phyloP scores from a whole-genome alignment of 345 rosid genomes.

The Hirschfeldia incana region DNA sequence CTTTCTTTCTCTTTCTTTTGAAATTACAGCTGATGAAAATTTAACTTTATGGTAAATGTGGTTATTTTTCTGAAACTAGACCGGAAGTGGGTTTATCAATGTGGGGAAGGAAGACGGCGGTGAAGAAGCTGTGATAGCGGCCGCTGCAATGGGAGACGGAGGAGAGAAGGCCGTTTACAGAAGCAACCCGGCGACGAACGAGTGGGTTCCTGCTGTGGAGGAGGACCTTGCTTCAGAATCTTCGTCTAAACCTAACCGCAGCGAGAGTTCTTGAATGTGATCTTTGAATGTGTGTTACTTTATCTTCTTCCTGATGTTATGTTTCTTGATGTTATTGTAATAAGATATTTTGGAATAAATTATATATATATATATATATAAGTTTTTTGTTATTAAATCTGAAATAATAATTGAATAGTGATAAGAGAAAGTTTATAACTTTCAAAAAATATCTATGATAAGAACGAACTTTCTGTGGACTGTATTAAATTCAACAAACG shows the following conservation, averaged over 20 bases:
- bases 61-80: constrained; percentile 43
- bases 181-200: constrained; percentile 79
- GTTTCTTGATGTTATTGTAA: constrained; percentile 19
- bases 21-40: not conserved
- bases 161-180: constrained; percentile 31
- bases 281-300: not conserved
- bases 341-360: not conserved
- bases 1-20: not conserved
- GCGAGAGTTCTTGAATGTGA: constrained; percentile 47
- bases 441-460: constrained; percentile 9
- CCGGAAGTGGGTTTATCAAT: constrained; percentile 71
- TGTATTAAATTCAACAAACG: not conserved
- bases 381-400: not conserved
- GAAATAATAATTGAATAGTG: not conserved
- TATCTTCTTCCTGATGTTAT: constrained; percentile 19
- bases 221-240: constrained; percentile 40
- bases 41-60: not conserved
- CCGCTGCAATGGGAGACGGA: constrained; percentile 17
- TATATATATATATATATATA: too few species aligned
- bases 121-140: constrained; percentile 20
- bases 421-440: constrained; percentile 1
- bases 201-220: constrained; percentile 57
- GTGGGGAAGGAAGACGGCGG: constrained; percentile 42
- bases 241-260: constrained; percentile 55
- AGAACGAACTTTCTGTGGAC: constrained; percentile 29